These are phyloP conservation scores for Aureobasidium namibiae DNA, from an alignment of 2,329 filamentous ascomycete genomes.

Conservation along the genomic window DNA sequence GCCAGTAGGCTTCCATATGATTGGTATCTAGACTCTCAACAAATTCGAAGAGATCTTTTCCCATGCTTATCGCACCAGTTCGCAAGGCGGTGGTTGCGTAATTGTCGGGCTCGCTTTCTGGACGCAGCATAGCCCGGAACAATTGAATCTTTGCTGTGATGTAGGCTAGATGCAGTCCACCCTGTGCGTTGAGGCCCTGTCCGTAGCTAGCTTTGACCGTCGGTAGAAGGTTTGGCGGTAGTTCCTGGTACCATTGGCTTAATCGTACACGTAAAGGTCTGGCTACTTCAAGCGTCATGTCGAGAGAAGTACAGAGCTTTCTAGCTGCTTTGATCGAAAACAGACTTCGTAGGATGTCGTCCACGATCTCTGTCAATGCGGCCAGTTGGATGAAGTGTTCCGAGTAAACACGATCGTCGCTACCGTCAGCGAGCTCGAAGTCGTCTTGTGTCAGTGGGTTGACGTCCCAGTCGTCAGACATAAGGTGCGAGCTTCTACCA, in stretches of 20 bases:
- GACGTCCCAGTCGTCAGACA: slow-evolving; percentile 48
- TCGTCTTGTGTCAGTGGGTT: slow-evolving; percentile 36
- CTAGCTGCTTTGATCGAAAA: slow-evolving; percentile 26
- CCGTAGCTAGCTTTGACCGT: neutral
- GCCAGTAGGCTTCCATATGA: slow-evolving; percentile 28
- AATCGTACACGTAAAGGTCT: slow-evolving; percentile 41
- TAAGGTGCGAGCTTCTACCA: slow-evolving; percentile 50
- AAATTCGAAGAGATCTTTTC: slow-evolving; percentile 25
- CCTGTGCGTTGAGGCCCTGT: slow-evolving; percentile 37
- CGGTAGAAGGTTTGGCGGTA: slow-evolving; percentile 20
- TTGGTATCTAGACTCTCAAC: slow-evolving; percentile 22
- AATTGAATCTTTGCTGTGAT: slow-evolving; percentile 45
- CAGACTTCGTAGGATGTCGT: slow-evolving; percentile 40
- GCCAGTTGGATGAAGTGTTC: slow-evolving; percentile 45
- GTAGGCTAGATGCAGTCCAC: slow-evolving; percentile 44
- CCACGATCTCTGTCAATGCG: slow-evolving; percentile 43
- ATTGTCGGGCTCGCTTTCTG: slow-evolving; percentile 23
- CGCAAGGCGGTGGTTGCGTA: slow-evolving; percentile 24
- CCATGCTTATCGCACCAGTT: slow-evolving; percentile 25
- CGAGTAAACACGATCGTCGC: slow-evolving; percentile 7
- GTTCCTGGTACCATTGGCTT: slow-evolving; percentile 41
- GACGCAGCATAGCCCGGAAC: slow-evolving; percentile 42
- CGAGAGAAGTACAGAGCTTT: slow-evolving; percentile 37
- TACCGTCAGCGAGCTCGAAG: slow-evolving; percentile 28
- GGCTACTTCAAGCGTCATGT: slow-evolving; percentile 38